phyloP scores from a whole-genome alignment of 768 basidiomycete species.

The Hericium rajendrae region DNA sequence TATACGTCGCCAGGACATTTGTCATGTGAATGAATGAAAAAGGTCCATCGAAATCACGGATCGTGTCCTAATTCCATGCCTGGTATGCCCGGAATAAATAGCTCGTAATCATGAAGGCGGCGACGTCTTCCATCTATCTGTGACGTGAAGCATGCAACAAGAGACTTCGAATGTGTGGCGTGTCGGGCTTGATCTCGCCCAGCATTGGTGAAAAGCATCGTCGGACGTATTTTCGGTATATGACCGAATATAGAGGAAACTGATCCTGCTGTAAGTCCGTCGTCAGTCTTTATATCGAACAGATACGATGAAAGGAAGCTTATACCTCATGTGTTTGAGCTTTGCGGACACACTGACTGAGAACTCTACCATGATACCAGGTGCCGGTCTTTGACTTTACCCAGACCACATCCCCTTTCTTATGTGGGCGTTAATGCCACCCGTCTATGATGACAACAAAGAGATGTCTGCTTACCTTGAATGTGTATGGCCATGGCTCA shows the following conservation, averaged over 20 bases:
- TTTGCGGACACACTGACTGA: background rate
- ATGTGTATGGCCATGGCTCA: conserved; percentile 13
- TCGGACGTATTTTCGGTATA: conserved; percentile 8
- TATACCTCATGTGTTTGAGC: background rate
- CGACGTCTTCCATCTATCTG: too few species aligned
- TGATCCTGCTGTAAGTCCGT: conserved; percentile 3
- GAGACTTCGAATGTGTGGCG: conserved; percentile 15
- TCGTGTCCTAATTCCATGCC: too few species aligned
- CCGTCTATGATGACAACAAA: too few species aligned
- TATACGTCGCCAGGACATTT: too few species aligned
- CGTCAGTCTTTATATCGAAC: background rate
- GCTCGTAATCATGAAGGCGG: too few species aligned
- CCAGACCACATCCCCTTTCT: background rate
- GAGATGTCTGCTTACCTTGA: conserved; percentile 1
- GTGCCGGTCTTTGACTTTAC: background rate
- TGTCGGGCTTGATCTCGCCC: conserved; percentile 23
- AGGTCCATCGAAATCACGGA: too few species aligned
- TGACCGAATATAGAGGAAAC: conserved; percentile 11
- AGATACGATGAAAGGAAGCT: background rate
- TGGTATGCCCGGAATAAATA: too few species aligned
- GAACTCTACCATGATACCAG: background rate
- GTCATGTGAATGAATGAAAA: too few species aligned
- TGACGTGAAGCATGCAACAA: background rate
- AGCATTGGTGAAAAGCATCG: conserved; percentile 18
- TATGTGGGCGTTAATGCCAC: too few species aligned